Evolutionary conservation across 352 stramenopile genomes (phyloP).

Genomic region (Blastocystis sp.): DNA sequence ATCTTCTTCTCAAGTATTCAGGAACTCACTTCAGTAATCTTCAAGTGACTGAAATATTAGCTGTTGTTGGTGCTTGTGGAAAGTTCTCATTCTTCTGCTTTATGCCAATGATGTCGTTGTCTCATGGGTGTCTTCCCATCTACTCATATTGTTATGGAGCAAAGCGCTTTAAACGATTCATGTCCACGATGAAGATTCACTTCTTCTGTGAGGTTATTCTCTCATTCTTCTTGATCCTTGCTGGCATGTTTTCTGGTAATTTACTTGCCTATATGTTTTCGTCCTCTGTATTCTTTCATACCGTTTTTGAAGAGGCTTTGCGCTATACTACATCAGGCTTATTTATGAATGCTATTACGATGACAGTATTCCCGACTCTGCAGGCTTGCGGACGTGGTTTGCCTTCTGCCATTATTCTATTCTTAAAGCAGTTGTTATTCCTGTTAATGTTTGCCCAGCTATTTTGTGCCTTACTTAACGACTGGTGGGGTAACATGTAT

Average conservation of each 20-base stretch:
- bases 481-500: slow-evolving; percentile 60
- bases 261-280: slow-evolving; percentile 18
- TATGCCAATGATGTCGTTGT: slow-evolving; percentile 57
- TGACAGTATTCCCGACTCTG: slow-evolving; percentile 22
- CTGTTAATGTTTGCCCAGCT: slow-evolving; percentile 12
- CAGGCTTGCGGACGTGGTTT: slow-evolving; percentile 34
- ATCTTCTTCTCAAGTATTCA: slow-evolving; percentile 35
- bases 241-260: background rate
- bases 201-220: slow-evolving; percentile 42
- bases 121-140: slow-evolving; percentile 50
- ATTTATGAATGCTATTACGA: slow-evolving; percentile 36
- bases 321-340: slow-evolving; percentile 28
- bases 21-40: slow-evolving; percentile 21
- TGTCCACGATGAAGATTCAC: slow-evolving; percentile 1
- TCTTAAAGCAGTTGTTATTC: slow-evolving; percentile 43
- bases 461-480: slow-evolving; percentile 3
- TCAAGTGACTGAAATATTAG: slow-evolving; percentile 42
- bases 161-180: slow-evolving; percentile 43
- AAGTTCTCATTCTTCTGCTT: slow-evolving; percentile 66
- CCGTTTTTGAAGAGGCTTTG: slow-evolving; percentile 28
- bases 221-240: background rate
- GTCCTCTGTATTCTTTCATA: slow-evolving; percentile 6
- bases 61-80: slow-evolving; percentile 38
- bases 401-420: slow-evolving; percentile 30
- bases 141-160: slow-evolving; percentile 54